phyloP scores from a whole-genome alignment of 345 rosid species.

The Moringa oleifera region DNA sequence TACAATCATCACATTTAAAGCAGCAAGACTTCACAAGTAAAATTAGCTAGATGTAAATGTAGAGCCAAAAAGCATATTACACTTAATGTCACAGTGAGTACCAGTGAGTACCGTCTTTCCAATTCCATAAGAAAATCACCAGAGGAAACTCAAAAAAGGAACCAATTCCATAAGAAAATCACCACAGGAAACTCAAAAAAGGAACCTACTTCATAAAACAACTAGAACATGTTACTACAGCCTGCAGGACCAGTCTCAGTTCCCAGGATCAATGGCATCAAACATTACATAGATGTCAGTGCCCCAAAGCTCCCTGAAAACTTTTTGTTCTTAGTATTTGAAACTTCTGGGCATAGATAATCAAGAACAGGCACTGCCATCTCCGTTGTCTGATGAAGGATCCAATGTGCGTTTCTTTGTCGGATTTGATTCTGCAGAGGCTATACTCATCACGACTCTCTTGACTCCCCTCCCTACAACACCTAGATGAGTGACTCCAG shows the following conservation, averaged over 20 bases:
- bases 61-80: no score
- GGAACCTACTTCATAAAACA: not conserved
- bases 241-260: not conserved
- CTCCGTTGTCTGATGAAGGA: slow-evolving; percentile 42
- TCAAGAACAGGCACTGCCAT: slow-evolving; percentile 31
- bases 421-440: slow-evolving; percentile 42
- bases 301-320: not conserved
- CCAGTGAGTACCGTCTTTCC: no score
- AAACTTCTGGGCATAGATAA: not conserved
- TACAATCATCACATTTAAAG: no score
- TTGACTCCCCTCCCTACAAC: slow-evolving; percentile 95
- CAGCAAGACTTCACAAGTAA: no score
- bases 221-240: not conserved
- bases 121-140: not conserved
- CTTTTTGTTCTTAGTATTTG: not conserved
- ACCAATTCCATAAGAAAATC: not conserved
- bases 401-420: slow-evolving; percentile 52
- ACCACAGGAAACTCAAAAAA: not conserved
- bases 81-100: no score
- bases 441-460: slow-evolving; percentile 52
- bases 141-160: not conserved
- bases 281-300: not conserved
- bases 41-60: no score
- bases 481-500: slow-evolving; percentile 75
- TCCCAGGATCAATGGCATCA: not conserved